phyloP scores from a whole-genome alignment of 2,329 filamentous ascomycete genomes.

The Grosmannia serpens region DNA sequence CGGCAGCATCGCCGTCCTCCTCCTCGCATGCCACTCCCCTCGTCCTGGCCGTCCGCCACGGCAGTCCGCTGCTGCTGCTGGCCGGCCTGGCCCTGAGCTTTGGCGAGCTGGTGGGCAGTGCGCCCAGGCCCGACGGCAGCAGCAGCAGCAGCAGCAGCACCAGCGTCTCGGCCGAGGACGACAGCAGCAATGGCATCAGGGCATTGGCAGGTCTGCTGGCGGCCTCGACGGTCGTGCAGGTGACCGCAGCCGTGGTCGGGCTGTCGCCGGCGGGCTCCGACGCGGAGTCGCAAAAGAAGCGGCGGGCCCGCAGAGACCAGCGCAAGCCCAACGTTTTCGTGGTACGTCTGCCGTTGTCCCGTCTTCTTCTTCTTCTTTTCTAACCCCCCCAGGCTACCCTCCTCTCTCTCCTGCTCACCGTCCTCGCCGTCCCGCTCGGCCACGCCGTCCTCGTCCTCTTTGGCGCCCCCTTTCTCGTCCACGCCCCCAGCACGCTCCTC shows the following conservation, averaged over 20 bases:
- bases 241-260: slow-evolving; percentile 46
- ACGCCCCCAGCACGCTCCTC: slow-evolving; percentile 66
- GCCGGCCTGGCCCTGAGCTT: slow-evolving; percentile 18
- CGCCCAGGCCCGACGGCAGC: not conserved
- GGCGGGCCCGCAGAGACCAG: slow-evolving; percentile 29
- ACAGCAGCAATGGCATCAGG: slow-evolving; percentile 12
- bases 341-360: slow-evolving; percentile 22
- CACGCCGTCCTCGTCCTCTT: slow-evolving; percentile 68
- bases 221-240: slow-evolving; percentile 19
- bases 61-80: slow-evolving; percentile 17
- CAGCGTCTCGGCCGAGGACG: not conserved
- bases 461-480: slow-evolving; percentile 79
- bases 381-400: slow-evolving; percentile 26
- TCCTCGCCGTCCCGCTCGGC: slow-evolving; percentile 54
- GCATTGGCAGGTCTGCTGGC: slow-evolving; percentile 20
- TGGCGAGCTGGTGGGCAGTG: slow-evolving; percentile 16
- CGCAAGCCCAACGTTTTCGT: slow-evolving; percentile 32
- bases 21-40: slow-evolving; percentile 7
- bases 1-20: not conserved
- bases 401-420: slow-evolving; percentile 46
- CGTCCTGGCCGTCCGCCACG: slow-evolving; percentile 19
- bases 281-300: slow-evolving; percentile 30
- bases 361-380: slow-evolving; percentile 3
- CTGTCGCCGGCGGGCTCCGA: slow-evolving; percentile 48
- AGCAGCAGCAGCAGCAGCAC: slow-evolving; percentile 12